Base-by-base conservation (phyloP, 805 yeast genomes). In the Ascoidea asiatica region DNA sequence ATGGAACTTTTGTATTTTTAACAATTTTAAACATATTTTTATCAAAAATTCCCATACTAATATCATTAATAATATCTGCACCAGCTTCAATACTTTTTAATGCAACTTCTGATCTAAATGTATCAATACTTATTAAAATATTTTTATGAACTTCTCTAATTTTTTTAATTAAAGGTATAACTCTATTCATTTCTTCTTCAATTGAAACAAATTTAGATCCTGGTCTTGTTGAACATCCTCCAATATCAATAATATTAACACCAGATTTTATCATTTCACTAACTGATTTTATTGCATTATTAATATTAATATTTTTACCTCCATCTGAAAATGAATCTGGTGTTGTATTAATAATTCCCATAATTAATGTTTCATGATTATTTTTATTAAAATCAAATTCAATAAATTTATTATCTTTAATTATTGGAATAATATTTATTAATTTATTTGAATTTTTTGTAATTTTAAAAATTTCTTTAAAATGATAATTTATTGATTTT, bases 291-390 rank as follows among this genome's bases (percentile, higher is more conserved):
- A 80, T 56, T 1, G 78, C 67, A 8, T 61, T 60, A 0, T 62
- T 69, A 0, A 69, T 36, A 5, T 65, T 56, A 1, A 65, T 54
- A 23, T 66, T 56, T 17, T 56, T 56, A 1, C 92, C 87, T 2
- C 95, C 97, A 60, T 92, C 98, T 39, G 95, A 84, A 58, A 92
- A 92, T 1, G 96, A 88, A 60, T 92, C 97, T 0, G 97, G 95
- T 0, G 98, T 92, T 19, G 82, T 72, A 55, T 92, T 92, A 50
- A 92, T 61, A 41, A 92, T 80, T 1, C 87, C 92, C 98, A 92
- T 92, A 39, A 88, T 57, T 43, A 69, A 62, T 0, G 97, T 86
- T n/a, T 63, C 64, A 5, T 66, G 57, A 4, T 64, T 59, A 39
- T 68, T 61, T 18, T 63, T 58, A 5, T 35, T 39, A 37, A 45